Conservation (phyloP, 176 grass and related monocot species). For the Phoenix dactylifera region DNA sequence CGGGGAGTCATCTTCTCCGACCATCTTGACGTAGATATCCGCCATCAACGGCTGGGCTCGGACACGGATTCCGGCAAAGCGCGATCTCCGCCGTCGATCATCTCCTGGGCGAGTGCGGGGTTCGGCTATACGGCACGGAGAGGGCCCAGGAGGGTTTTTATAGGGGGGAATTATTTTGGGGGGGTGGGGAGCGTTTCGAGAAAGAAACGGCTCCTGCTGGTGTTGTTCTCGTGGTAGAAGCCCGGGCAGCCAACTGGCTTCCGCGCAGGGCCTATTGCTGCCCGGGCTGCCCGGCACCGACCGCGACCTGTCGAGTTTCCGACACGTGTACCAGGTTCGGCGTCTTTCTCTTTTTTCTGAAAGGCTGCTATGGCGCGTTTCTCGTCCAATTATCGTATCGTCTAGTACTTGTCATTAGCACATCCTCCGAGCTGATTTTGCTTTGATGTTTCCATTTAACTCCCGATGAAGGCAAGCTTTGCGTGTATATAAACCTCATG, state of each 20-base stretch:
- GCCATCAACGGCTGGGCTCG: constrained; percentile 13
- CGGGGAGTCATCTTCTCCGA: background rate
- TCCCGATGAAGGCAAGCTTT: no score
- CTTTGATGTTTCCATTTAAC: no score
- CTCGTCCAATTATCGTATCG: no score
- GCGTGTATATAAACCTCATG: no score
- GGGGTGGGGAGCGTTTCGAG: background rate
- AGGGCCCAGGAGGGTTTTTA: background rate
- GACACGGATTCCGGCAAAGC: constrained; percentile 6
- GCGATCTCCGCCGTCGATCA: constrained; percentile 4
- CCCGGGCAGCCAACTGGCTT: no score
- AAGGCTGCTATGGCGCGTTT: no score
- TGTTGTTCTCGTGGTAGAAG: constrained; percentile 15
- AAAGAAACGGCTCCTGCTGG: background rate
- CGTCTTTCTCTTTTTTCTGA: background rate
- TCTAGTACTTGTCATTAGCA: no score
- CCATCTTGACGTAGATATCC: background rate
- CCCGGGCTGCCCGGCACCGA: constrained; percentile 1
- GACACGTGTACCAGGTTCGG: constrained; percentile 34
- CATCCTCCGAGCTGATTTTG: no score
- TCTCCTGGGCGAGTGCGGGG: background rate
- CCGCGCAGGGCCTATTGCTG: no score
- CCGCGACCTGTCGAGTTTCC: constrained; percentile 15
- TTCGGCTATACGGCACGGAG: background rate
- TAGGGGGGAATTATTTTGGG: background rate